Conservation (phyloP, 2,329 filamentous ascomycete genomes). For the Pestalotiopsis sp. region DNA sequence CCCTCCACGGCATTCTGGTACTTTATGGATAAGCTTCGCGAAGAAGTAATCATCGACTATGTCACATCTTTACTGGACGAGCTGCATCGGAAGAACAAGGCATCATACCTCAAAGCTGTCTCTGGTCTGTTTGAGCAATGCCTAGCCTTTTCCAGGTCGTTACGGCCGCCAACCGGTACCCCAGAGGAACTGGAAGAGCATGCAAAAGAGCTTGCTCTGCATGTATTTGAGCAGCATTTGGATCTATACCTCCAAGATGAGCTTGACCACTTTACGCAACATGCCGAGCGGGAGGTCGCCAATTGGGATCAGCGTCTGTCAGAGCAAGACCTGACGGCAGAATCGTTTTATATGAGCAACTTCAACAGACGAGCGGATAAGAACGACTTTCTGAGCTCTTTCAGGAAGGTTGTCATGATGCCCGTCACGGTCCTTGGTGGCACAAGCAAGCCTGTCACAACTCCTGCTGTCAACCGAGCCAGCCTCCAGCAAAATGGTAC, state of each 20-base stretch:
- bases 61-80: slow-evolving; percentile 85
- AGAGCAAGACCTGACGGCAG: slow-evolving; percentile 86
- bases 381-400: slow-evolving; percentile 92
- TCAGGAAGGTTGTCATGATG: slow-evolving; percentile 99
- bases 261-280: slow-evolving; percentile 78
- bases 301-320: slow-evolving; percentile 91
- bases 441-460: slow-evolving; percentile 33
- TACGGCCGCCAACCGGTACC: slow-evolving; percentile 68
- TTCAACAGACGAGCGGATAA: slow-evolving; percentile 94
- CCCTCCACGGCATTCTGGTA: slow-evolving; percentile 71
- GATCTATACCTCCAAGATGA: slow-evolving; percentile 93
- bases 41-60: slow-evolving; percentile 86
- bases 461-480: slow-evolving; percentile 30
- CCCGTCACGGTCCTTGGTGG: slow-evolving; percentile 80
- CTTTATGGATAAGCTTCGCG: slow-evolving; percentile 79
- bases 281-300: slow-evolving; percentile 75
- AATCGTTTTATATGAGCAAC: slow-evolving; percentile 95
- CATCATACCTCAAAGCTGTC: slow-evolving; percentile 81
- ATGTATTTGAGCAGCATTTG: slow-evolving; percentile 88
- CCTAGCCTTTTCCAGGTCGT: slow-evolving; percentile 71
- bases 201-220: slow-evolving; percentile 67
- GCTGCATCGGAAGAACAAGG: slow-evolving; percentile 73
- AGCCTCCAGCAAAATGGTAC: slow-evolving; percentile 22
- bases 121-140: slow-evolving; percentile 88
- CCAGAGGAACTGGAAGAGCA: slow-evolving; percentile 63